Evolutionary conservation across 495 filamentous ascomycete species (phyloP), one percentile per base, ranked within the genome.

Genomic region (Xylaria scruposa): DNA sequence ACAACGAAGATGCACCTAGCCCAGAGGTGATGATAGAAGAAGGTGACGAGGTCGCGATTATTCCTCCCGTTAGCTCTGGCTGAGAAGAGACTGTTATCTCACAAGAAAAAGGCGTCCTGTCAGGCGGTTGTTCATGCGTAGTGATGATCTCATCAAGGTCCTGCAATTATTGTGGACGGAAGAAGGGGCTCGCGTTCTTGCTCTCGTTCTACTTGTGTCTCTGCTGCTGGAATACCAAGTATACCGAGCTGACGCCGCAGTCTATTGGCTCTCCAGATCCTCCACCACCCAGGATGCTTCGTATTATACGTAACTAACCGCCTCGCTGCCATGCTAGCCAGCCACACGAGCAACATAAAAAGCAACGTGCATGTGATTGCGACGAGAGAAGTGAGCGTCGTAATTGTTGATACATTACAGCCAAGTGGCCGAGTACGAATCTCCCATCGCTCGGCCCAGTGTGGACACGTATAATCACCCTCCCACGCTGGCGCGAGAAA

Each of bases 11-110:
- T 53, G 75, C 79, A 26, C 78, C 78, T 8, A 78, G 79, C 0
- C 17, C 51, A 1, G 63, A 19, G 21, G 46, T 68, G 33, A 79
- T 91, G 54, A 93, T 99, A 71, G 77, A 90, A 68, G 88, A 85
- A 26, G 95, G 94, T 21, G 93, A 96, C 75, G 96, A 99, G 81
- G 94, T 98, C 58, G 97, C 92, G 13, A 91, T 99, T 58, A 98
- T 99, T 72, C 96, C 96, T 40, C 96, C 96, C n/a, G 96, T 98
- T 63, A 98, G 96, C 85, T 93, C 92, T 47, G 93, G 93, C 44
- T 86, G 78, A 83, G 53, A 33, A 19, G 44, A 59, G 24, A 31
- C 5, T 15, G 38, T 4, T 26, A 9, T 51, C 19, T 4, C 15
- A 19, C 44, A 1, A 53, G 26, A 56, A 56, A 3, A 19, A 17